phyloP scores from a whole-genome alignment of 192 early-diverging fungal genomes.

The Coemansia sp. region DNA sequence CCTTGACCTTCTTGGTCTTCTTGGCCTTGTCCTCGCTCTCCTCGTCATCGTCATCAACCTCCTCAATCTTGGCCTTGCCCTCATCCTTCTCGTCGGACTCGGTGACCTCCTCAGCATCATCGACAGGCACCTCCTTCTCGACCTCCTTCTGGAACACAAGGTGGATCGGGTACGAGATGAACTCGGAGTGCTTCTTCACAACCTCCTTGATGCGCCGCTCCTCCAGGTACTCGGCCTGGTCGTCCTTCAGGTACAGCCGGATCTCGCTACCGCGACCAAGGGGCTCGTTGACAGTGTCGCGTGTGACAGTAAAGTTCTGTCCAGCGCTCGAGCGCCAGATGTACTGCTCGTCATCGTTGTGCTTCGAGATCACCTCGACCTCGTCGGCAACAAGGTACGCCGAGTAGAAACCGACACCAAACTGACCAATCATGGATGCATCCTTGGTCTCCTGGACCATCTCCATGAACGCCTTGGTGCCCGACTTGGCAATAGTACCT shows the following conservation, averaged over 20 bases:
- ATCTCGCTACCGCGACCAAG: constrained; percentile 96
- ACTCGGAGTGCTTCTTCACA: constrained; percentile 99
- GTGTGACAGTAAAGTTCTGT: constrained; percentile 88
- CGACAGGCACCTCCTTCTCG: constrained; percentile 96
- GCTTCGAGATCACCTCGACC: constrained; percentile 91
- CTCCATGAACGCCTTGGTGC: constrained; percentile 99
- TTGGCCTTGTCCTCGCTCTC: constrained; percentile 66
- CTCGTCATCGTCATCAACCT: constrained; percentile 68
- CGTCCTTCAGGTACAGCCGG: constrained; percentile 97
- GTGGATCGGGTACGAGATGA: constrained; percentile 98
- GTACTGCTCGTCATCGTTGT: constrained; percentile 90
- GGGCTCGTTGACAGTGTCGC: constrained; percentile 84
- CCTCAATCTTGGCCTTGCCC: constrained; percentile 73
- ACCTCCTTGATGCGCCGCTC: constrained; percentile 99
- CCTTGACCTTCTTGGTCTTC: constrained; percentile 69
- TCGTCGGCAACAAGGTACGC: constrained; percentile 99
- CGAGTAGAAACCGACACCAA: constrained; percentile 99
- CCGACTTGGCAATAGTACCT: constrained; percentile 99
- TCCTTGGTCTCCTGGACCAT: constrained; percentile 91
- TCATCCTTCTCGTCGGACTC: constrained; percentile 69
- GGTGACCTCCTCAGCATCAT: constrained; percentile 74
- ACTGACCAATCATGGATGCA: constrained; percentile 99
- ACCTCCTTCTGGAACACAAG: constrained; percentile 95
- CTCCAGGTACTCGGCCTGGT: constrained; percentile 96
- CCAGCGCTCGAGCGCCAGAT: constrained; percentile 95